Evolutionary conservation across 2,329 filamentous ascomycete species (phyloP).

Genomic region (Aspergillus neoniger): DNA sequence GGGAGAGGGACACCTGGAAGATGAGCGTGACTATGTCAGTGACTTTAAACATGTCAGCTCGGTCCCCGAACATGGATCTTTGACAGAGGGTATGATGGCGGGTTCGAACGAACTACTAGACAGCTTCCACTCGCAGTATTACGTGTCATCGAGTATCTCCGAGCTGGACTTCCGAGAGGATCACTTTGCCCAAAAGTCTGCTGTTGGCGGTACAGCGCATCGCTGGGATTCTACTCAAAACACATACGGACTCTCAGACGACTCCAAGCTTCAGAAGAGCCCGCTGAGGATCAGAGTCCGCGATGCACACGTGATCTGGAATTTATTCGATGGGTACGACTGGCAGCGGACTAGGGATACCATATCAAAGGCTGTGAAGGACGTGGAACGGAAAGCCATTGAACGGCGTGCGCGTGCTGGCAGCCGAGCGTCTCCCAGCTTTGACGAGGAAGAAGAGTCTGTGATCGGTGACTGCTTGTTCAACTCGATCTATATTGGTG

Average conservation of each 20-base stretch:
- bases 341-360: slow-evolving; percentile 85
- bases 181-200: slow-evolving; percentile 68
- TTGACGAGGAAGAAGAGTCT: slow-evolving; percentile 72
- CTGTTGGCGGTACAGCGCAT: slow-evolving; percentile 67
- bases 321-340: slow-evolving; percentile 96
- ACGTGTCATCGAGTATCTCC: slow-evolving; percentile 58
- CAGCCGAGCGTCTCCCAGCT: slow-evolving; percentile 56
- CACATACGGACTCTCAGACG: slow-evolving; percentile 68
- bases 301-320: slow-evolving; percentile 94
- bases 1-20: slow-evolving; percentile 41
- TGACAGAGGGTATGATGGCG: slow-evolving; percentile 34
- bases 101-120: slow-evolving; percentile 47
- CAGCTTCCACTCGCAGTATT: slow-evolving; percentile 56
- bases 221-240: slow-evolving; percentile 79
- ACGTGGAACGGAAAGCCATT: slow-evolving; percentile 79
- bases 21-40: slow-evolving; percentile 55
- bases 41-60: slow-evolving; percentile 55
- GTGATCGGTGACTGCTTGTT: slow-evolving; percentile 95
- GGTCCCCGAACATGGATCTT: slow-evolving; percentile 31
- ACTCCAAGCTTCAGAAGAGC: slow-evolving; percentile 62
- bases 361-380: slow-evolving; percentile 83
- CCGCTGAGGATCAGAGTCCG: slow-evolving; percentile 77
- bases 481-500: slow-evolving; percentile 97
- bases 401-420: slow-evolving; percentile 66
- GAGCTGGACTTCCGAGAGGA: slow-evolving; percentile 75